These are phyloP conservation scores for Trypanosoma caninum DNA, from an alignment of 208 protist species.

Conservation along the genomic window DNA sequence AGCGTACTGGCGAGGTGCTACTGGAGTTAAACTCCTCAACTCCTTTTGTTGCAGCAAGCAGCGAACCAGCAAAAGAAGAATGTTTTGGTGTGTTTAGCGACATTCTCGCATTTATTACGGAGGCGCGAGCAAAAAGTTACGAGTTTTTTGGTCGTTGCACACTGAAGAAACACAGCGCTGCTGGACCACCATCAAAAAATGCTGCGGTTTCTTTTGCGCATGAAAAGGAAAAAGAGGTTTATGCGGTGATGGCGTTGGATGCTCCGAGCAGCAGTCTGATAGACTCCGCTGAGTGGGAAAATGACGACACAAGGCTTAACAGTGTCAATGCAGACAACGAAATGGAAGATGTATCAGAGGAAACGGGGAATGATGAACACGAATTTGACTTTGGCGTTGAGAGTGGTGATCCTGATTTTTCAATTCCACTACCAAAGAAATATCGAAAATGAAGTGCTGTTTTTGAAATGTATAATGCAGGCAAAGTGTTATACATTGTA, in stretches of 20 bases:
- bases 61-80: not conserved
- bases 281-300: slow-evolving; percentile 25
- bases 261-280: slow-evolving; percentile 9
- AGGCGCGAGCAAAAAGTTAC: slow-evolving; percentile 55
- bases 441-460: too few species aligned
- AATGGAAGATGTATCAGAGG: not conserved
- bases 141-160: slow-evolving; percentile 51
- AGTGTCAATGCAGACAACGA: slow-evolving; percentile 9
- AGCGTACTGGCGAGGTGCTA: slow-evolving; percentile 24
- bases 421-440: too few species aligned
- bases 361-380: not conserved
- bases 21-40: slow-evolving; percentile 16
- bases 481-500: too few species aligned
- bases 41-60: not conserved
- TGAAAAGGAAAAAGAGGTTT: slow-evolving; percentile 1
- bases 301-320: not conserved
- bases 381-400: too few species aligned
- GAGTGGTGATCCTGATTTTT: too few species aligned
- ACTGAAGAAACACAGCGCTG: slow-evolving; percentile 23
- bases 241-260: slow-evolving; percentile 11
- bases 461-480: too few species aligned
- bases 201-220: not conserved
- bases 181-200: too few species aligned
- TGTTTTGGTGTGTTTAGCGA: slow-evolving; percentile 30
- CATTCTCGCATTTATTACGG: slow-evolving; percentile 43